Base-by-base conservation (phyloP, 2,329 filamentous ascomycete species). In the Calonectria honghensis region DNA sequence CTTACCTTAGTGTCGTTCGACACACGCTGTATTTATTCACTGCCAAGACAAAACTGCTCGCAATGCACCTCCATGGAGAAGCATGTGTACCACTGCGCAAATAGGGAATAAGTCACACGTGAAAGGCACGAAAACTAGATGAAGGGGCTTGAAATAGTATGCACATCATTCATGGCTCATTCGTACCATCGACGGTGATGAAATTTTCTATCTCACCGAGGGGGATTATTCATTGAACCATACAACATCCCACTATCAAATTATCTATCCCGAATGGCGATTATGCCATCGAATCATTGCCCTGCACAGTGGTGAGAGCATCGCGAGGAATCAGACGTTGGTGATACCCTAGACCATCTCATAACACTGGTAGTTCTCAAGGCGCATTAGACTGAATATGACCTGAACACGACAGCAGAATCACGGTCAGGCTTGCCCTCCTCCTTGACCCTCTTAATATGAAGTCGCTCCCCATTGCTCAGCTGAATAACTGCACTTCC, bases 401-500 rank as follows among this genome's bases (percentile, higher is more conserved):
- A 67, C 70, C 70, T 79, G 20, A 85, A 64, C 11, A 75, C 82
- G 51, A 59, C 39, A 3, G 75, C 78, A 2, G 83, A 83, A 57
- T 74, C 70, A 63, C 80, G 79, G 52, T 82, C 80, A 1, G 70
- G 71, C 64, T 80, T 83, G 4, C 84, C 84, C 52, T 85, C 84
- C 32, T 85, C 82, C 68, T 84, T 85, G 5, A 84, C 78, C 39
- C 73, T 80, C 48, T 54, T 76, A 6, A 86, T 79, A n/a, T 76
- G 77, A 1, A 86, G 66, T 73, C 81, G 75, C 2, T 51, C 75
- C 2, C 76, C 77, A 2, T 75, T 71, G 2, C 35, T 66, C 41
- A 81, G 68, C 35, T 75, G 66, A n/a, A 85, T 52, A 48, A 76
- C 77, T 48, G 69, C 80, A 24, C 74, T 77, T 37, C 83, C 70